These are phyloP conservation scores for Lobulomyces angularis DNA, from an alignment of 192 early-diverging fungal species.

Conservation along the genomic window DNA sequence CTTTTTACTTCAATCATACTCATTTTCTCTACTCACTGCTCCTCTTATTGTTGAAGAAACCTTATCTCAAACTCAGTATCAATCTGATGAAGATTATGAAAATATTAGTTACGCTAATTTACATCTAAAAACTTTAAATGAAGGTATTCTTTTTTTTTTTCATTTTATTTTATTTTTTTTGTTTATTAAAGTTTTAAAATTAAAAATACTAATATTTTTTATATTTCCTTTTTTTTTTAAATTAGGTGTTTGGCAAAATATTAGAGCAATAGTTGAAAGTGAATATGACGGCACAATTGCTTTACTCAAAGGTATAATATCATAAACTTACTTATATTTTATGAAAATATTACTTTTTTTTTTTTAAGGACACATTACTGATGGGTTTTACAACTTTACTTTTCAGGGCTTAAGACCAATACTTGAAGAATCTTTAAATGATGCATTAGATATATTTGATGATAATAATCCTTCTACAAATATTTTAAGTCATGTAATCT, in stretches of 20 bases:
- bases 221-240: no score
- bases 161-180: no score
- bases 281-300: slow-evolving; percentile 18
- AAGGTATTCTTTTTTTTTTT: no score
- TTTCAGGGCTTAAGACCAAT: slow-evolving; percentile 69
- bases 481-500: slow-evolving; percentile 57
- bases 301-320: slow-evolving; percentile 25
- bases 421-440: slow-evolving; percentile 78
- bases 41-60: slow-evolving; percentile 39
- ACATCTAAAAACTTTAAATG: no score
- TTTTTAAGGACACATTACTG: slow-evolving; percentile 59
- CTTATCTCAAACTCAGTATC: slow-evolving; percentile 27
- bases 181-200: no score
- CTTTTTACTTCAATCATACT: slow-evolving; percentile 18
- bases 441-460: slow-evolving; percentile 82
- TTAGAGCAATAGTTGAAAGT: slow-evolving; percentile 22
- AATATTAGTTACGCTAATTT: slow-evolving; percentile 2
- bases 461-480: slow-evolving; percentile 67
- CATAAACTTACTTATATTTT: no score
- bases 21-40: slow-evolving; percentile 21
- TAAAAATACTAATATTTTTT: no score
- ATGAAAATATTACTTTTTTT: slow-evolving; percentile 4
- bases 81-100: slow-evolving; percentile 9
- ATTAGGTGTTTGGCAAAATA: no score
- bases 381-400: slow-evolving; percentile 63